Evolutionary conservation across 1,139 yeast genomes (phyloP).

Genomic region (Scheffersomyces parashehatae): DNA sequence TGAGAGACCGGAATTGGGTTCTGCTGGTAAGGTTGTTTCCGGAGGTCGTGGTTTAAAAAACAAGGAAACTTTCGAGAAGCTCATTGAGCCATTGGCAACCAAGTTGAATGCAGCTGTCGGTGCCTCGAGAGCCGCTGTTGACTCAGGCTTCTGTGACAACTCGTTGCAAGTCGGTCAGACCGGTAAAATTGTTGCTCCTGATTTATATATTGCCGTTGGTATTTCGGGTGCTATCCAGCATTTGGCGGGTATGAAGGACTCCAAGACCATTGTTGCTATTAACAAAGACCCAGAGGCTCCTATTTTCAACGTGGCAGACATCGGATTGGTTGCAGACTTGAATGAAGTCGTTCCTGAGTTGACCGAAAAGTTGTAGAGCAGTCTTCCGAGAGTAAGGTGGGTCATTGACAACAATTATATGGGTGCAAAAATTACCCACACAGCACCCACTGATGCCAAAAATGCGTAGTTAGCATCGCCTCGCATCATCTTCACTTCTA

Average conservation of each 20-base stretch:
- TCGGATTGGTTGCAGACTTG: constrained; percentile 87
- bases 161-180: constrained; percentile 99
- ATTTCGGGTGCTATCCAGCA: constrained; percentile 98
- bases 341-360: constrained; percentile 85
- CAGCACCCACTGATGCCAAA: too few relatives aligned
- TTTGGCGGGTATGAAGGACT: constrained; percentile 97
- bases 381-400: not conserved
- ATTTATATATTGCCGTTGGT: constrained; percentile 88
- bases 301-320: constrained; percentile 86
- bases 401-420: too few relatives aligned
- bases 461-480: too few relatives aligned
- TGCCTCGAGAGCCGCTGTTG: constrained; percentile 98
- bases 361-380: constrained; percentile 59
- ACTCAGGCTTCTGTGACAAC: constrained; percentile 92
- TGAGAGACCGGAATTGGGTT: constrained; percentile 88
- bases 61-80: constrained; percentile 79
- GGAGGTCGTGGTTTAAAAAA: constrained; percentile 95
- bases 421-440: too few relatives aligned
- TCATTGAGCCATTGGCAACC: constrained; percentile 82
- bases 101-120: constrained; percentile 91
- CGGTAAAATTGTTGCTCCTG: constrained; percentile 97
- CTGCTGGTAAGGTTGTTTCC: constrained; percentile 78
- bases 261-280: constrained; percentile 90
- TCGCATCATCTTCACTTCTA: too few relatives aligned
- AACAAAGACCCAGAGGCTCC: constrained; percentile 95